phyloP scores from a whole-genome alignment of 2,329 filamentous ascomycete species.

The Xylogone sp. region DNA sequence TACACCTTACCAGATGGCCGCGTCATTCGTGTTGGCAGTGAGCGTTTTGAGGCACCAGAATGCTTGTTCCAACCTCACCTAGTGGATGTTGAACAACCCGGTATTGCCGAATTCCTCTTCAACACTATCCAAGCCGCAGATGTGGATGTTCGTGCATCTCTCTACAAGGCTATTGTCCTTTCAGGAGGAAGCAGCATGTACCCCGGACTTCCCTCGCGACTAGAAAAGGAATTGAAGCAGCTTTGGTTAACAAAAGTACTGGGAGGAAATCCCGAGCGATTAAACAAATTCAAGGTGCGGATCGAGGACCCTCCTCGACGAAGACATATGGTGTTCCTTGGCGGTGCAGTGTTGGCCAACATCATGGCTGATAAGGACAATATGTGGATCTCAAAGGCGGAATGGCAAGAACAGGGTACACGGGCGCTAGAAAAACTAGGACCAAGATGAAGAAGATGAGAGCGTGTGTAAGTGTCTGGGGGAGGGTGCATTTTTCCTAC shows the following conservation, averaged over 20 bases:
- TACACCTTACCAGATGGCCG: constrained; percentile 96
- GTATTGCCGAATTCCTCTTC: constrained; percentile 95
- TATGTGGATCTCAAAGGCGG: constrained; percentile 97
- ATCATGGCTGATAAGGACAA: constrained; percentile 99
- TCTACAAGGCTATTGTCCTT: constrained; percentile 96
- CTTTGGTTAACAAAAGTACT: constrained; percentile 93
- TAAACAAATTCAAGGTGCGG: constrained; percentile 99
- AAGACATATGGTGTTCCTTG: constrained; percentile 99
- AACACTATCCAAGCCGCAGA: constrained; percentile 97
- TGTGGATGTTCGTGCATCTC: constrained; percentile 86
- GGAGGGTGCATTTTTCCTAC: no score
- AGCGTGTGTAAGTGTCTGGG: not conserved
- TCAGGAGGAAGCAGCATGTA: constrained; percentile 99
- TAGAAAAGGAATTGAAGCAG: constrained; percentile 99
- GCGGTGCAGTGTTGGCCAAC: constrained; percentile 92
- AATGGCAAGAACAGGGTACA: constrained; percentile 92
- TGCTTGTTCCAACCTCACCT: constrained; percentile 98
- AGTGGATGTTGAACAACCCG: constrained; percentile 94
- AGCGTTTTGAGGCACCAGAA: constrained; percentile 96
- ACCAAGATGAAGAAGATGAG: constrained; percentile 56
- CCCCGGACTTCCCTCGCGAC: constrained; percentile 83
- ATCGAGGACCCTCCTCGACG: constrained; percentile 96
- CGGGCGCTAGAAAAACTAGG: constrained; percentile 88
- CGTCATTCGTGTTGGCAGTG: constrained; percentile 92
- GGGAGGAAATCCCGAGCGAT: constrained; percentile 83